Base-by-base conservation (phyloP, 805 yeast species). In the Metschnikowia lochheadii region DNA sequence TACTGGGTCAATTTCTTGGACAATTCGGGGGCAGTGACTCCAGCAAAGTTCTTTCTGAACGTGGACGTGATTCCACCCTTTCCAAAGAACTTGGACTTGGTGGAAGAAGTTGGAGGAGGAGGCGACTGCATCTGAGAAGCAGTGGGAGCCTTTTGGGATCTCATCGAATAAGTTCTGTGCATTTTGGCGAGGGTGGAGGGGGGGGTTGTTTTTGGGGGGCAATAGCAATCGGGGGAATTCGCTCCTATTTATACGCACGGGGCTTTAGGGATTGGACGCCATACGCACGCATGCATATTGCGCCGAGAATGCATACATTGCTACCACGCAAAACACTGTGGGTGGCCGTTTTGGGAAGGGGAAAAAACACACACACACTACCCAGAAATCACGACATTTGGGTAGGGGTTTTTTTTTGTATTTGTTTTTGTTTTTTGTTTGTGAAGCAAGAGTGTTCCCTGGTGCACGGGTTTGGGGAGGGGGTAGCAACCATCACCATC, bases 21-120 rank as follows among this genome's bases (percentile, higher is more conserved):
- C 65, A 94, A 79, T 73, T 92, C 97, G 41, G 98, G 98, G 51
- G 97, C 97, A 65, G 89, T 82, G 41, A 87, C 82, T 57, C 96
- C 97, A 51, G 97, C 96, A 52, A 96, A 80, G 61, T 82, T 77
- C 71, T 85, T 89, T 72, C 96, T 84, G 67, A 87, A 78, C 17
- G 82, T 68, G 56, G 83, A 79, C 46, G 89, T 80, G 59, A 87
- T 75, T 32, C 88, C 83, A 21, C 85, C 79, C 61, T 81, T 79
- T 64, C 95, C 95, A 65, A 87, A 87, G 69, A 86, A 87, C 64
- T 77, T 81, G 51, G 77, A 72, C 63, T 84, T 82, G 63, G 91
- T 86, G 46, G 89, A 73, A 10, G 92, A 81, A 36, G 89, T 78
- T 59, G 91, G 92, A 32, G 91, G 90, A 40, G 91, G 87, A 31